Evolutionary conservation across 306 rosid species (phyloP), one percentile per base, ranked within the genome.

Genomic region (Crataegus laevigata): DNA sequence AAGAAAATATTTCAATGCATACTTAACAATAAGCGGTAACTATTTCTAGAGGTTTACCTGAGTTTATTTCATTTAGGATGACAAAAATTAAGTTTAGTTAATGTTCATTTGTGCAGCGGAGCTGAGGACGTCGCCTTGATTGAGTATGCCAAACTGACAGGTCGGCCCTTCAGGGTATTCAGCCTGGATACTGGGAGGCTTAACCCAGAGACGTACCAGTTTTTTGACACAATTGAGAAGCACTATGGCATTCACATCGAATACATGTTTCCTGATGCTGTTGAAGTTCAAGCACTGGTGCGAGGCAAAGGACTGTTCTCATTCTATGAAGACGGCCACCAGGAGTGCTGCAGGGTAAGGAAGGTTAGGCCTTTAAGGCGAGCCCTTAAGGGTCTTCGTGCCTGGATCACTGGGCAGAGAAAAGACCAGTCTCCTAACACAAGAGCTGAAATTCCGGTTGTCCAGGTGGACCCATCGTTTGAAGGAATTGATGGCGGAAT

Each of bases 301-400:
- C 83, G 97, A 78, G 80, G 83, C 55, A 96, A 96, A 79, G 93
- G 99, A 26, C 81, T 92, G 72, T 96, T 92, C 82, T 96, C 99
- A 25, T 96, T 96, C 83, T 96, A 92, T 24, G 93, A 96, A 87
- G 99, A 96, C 30, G 99, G 98, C 30, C 99, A 94, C 85, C 98
- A 94, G 76, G 98, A 94, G 76, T 94, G 99, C 93, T 94, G 97
- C 89, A 81, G 96, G 3, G 89, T 91, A 52, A 88, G 98, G 88
- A 93, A 93, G 87, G 98, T 93, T 78, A 88, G 96, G 64, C 96
- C 96, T 18, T 81, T 93, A n/a, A 84, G 98, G 84, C 85, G 99
- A 81, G 97, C 97, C 28, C 91, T 92, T 0, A 94, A 92, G 84
- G 97, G 99, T 38, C 89, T 90, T 1, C 84, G 85, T 26, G 99